Evolutionary conservation across 805 yeast species (phyloP), one percentile per base, ranked within the genome.

Genomic region (Metschnikowia matae): DNA sequence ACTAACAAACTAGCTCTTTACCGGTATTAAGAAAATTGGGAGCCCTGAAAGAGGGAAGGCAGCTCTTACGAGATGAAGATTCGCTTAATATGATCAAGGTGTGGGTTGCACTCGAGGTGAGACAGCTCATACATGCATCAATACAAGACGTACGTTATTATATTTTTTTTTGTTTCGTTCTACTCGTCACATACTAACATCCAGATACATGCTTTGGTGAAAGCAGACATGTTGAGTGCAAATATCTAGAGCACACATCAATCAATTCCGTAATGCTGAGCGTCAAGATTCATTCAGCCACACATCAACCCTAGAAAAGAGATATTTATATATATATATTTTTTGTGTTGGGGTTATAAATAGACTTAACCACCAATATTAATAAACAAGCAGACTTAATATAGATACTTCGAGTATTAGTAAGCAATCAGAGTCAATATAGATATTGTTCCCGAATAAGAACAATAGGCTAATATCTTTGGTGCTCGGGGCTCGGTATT

Each of bases 61-160:
- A 81, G 52, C 70, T 85, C 18, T 65, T 82, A 48, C 70, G 73
- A 55, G 77, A 78, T 63, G 78, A 78, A 40, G 83, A 84, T 55
- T 77, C 83, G n/a, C 54, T 87, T 29, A 83, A 87, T 20, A 88
- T 92, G 96, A 69, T 88, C 51, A 87, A 88, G 64, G 89, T 92
- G 11, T 92, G 97, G 97, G 61, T 89, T 46, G 91, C 95, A 0
- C 71, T 92, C 36, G 98, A 92, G 68, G 86, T 88, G 3, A 80
- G 97, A 62, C 94, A 87, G 65, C 83, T 91, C 60, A 83, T 92
- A 65, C 83, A 77, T 56, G 88, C 95, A 18, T 85, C 96, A 2
- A 79, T 89, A 10, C 87, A 85, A 62, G 96, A 85, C 58, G 87
- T 83, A 65, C 65, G 85, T 26, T 43, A 23, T 23, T 20, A 38